These are phyloP conservation scores for Dendrobium officinale DNA, from an alignment of 106 monocot genomes.

Conservation along the genomic window DNA sequence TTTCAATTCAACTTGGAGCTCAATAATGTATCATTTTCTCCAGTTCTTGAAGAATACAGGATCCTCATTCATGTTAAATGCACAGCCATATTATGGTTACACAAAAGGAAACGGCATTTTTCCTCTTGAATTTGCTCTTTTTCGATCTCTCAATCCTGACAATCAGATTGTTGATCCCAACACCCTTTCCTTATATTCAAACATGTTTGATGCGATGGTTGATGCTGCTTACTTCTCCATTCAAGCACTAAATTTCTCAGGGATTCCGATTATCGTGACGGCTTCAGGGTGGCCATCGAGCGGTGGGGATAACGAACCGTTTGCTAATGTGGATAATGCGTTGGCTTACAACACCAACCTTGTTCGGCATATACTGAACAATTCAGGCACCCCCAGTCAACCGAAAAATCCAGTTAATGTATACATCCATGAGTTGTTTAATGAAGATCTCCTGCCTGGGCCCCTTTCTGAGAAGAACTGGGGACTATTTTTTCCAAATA, in stretches of 20 bases:
- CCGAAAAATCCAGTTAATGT: conserved; percentile 34
- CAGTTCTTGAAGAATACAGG: conserved; percentile 78
- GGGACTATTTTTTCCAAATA: conserved; percentile 71
- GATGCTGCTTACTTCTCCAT: conserved; percentile 86
- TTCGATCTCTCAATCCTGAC: conserved; percentile 40
- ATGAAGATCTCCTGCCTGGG: conserved; percentile 56
- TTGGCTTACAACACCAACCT: conserved; percentile 78
- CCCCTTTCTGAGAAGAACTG: conserved; percentile 64
- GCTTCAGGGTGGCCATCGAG: conserved; percentile 83
- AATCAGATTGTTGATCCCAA: conserved; percentile 78
- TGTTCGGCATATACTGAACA: conserved; percentile 52
- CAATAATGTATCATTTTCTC: conserved; percentile 50
- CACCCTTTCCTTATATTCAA: conserved; percentile 56
- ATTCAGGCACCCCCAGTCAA: conserved; percentile 60
- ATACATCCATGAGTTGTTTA: conserved; percentile 76
- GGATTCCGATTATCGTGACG: conserved; percentile 69
- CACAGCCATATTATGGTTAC: conserved; percentile 74
- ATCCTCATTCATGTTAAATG: conserved; percentile 86
- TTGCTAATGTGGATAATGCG: conserved; percentile 76
- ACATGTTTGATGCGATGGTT: conserved; percentile 94
- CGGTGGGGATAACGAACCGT: conserved; percentile 49
- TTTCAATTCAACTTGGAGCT: conserved; percentile 82
- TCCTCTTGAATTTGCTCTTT: conserved; percentile 77
- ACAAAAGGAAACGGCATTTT: conserved; percentile 57
- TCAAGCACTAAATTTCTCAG: conserved; percentile 66